Evolutionary conservation across 73 alveolate genomes (phyloP), one percentile per base, ranked within the genome.

Genomic region (Paramecium sexaurelia): DNA sequence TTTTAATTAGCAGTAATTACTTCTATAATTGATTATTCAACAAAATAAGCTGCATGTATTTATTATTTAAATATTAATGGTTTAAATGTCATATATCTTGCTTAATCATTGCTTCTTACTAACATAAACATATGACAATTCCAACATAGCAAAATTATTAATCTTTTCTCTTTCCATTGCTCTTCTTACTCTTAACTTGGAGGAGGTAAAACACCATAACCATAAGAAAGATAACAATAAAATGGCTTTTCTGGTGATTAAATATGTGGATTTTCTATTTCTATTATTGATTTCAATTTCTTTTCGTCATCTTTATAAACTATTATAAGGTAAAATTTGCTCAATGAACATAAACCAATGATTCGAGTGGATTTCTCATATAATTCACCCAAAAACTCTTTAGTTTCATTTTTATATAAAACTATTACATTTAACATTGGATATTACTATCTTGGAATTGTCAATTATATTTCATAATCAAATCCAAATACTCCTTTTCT

Each of bases 21-120:
- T 43, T 45, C 68, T 24, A 78, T 41, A 0, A 43, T 78, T 2
- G 75, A 39, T 24, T 78, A 27, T 6, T 26, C 68, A 5, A 78
- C 55, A 26, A 78, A 39, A 78, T 45, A 78, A 78, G 73, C 90
- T 1, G 68, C 75, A 41, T 78, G 27, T 22, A 39, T 78, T 40
- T 78, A 39, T 43, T 78, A 43, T 17, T 73, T 37, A 78, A 78
- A 78, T 19, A 78, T 19, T 15, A 78, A 78, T 20, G 90, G 90
- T 20, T 78, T 78, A 7, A 78, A 27, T 24, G 86, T 71, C 56
- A 8, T 40, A 43, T 40, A 78, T 78, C 73, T 40, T 37, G 45
- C 35, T 11, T 22, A 61, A 61, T 61, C 83, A 61, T 61, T 43
- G 9, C 33, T 41, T 45, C 43, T 37, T 1, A 78, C 32, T 19